phyloP scores from a whole-genome alignment of 345 rosid genomes.

The Eucalyptus grandis region DNA sequence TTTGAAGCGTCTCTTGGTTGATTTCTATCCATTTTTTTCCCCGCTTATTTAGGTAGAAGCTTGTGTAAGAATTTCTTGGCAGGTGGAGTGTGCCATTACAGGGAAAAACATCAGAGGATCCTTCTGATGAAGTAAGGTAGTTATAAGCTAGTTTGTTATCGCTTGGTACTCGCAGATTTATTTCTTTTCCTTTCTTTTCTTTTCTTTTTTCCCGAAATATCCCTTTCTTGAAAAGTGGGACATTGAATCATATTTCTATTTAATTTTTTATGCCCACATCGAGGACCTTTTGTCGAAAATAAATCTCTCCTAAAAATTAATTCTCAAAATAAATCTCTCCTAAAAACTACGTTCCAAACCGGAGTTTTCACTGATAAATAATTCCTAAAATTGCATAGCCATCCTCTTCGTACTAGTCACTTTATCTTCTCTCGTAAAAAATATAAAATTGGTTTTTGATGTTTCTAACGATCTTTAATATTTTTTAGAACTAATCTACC shows the following conservation, averaged over 20 bases:
- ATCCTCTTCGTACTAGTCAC: not conserved
- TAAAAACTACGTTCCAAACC: not conserved
- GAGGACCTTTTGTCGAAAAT: not conserved
- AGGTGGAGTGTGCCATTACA: not conserved
- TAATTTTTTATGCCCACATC: not conserved
- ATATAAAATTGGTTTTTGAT: not conserved
- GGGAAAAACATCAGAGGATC: not conserved
- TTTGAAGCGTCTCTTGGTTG: not conserved
- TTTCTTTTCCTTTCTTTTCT: not conserved
- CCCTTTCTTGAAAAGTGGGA: not conserved
- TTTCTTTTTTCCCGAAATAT: not conserved
- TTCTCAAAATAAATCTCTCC: not conserved
- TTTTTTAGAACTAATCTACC: not conserved
- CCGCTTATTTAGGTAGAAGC: not conserved
- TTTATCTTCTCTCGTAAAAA: not conserved
- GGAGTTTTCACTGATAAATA: not conserved
- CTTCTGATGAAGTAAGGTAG: not conserved
- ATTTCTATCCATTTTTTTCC: not conserved
- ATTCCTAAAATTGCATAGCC: not conserved
- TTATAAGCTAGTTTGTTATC: not conserved
- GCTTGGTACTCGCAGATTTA: not conserved
- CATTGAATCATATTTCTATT: not conserved
- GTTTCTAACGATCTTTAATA: not conserved
- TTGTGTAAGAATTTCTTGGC: not conserved
- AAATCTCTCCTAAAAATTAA: not conserved